Conservation (phyloP, 129 eudicot species). For the Apium graveolens region DNA sequence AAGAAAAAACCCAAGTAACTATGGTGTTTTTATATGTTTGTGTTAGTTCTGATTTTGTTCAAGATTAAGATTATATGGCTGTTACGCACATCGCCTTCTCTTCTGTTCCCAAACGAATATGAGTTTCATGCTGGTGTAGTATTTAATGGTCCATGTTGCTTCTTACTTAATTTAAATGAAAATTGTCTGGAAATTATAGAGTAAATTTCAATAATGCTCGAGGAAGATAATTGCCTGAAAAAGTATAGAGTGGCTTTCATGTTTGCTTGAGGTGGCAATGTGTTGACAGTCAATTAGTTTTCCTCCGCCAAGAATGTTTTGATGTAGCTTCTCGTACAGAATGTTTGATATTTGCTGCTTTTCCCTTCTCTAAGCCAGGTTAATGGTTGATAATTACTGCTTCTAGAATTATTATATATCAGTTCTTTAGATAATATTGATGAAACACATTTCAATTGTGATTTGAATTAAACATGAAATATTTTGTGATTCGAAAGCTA, state of each 20-base stretch:
- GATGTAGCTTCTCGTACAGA: background rate
- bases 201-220: no score
- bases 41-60: background rate
- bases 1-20: background rate
- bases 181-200: no score
- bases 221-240: background rate
- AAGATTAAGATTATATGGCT: background rate
- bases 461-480: background rate
- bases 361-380: background rate
- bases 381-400: background rate
- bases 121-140: background rate
- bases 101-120: background rate
- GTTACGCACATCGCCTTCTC: background rate
- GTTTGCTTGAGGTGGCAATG: background rate
- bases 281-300: background rate
- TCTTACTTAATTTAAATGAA: no score
- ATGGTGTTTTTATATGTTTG: background rate
- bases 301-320: background rate
- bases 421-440: background rate
- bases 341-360: background rate
- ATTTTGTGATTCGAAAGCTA: background rate
- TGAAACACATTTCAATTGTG: background rate
- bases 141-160: background rate
- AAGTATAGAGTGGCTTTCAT: background rate
- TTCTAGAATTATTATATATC: background rate